phyloP scores from a whole-genome alignment of 73 alveolate species.

The Stentor coeruleus region DNA sequence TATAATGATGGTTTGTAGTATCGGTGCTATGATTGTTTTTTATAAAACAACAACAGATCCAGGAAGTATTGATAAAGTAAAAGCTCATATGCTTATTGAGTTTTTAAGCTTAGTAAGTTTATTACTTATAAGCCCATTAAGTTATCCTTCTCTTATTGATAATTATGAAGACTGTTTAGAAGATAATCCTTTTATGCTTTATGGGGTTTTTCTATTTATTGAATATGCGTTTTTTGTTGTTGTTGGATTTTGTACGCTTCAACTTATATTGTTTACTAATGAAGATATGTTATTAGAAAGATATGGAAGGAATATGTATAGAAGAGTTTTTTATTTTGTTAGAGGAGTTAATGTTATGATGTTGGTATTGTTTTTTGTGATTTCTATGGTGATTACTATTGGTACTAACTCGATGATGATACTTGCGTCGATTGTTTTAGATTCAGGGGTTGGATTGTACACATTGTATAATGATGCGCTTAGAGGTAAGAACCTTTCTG shows the following conservation, averaged over 20 bases:
- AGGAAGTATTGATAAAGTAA: not conserved
- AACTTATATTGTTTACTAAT: not conserved
- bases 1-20: not conserved
- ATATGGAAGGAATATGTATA: not conserved
- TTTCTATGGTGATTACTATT: not conserved
- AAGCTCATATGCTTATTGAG: not conserved
- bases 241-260: not conserved
- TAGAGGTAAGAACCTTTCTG: not conserved
- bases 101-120: not conserved
- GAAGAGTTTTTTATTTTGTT: not conserved
- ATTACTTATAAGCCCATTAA: not conserved
- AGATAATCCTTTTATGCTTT: not conserved
- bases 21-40: conserved; percentile 5
- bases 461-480: not conserved
- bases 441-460: not conserved
- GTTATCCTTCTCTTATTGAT: conserved; percentile 18
- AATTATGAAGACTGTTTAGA: not conserved
- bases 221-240: not conserved
- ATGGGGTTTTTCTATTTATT: not conserved
- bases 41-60: not conserved
- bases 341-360: not conserved
- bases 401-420: not conserved
- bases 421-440: not conserved
- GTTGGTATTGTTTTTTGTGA: not conserved
- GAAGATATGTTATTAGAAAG: not conserved